These are phyloP conservation scores for Podospora anserina DNA, from an alignment of 495 filamentous ascomycete genomes.

Conservation along the genomic window DNA sequence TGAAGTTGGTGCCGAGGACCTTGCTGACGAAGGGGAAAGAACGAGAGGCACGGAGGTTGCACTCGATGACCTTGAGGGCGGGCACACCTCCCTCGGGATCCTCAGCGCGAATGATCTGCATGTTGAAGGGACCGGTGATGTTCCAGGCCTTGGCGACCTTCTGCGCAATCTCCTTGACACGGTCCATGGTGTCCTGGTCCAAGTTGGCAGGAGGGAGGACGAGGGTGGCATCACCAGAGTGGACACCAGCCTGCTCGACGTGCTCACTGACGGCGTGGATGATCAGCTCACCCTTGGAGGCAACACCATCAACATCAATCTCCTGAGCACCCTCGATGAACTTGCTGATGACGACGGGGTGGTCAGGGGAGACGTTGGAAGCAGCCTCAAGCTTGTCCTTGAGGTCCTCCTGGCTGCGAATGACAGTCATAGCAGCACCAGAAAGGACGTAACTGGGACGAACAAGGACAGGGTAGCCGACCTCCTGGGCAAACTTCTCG, in stretches of 20 bases:
- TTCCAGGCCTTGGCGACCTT: constrained; percentile 97
- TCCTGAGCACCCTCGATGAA: constrained; percentile 98
- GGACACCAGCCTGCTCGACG: constrained; percentile 94
- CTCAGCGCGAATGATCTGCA: constrained; percentile 97
- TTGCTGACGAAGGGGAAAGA: constrained; percentile 98
- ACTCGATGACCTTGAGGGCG: constrained; percentile 92
- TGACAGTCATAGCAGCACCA: constrained; percentile 99
- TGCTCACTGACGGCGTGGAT: constrained; percentile 95
- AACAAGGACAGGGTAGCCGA: constrained; percentile 90
- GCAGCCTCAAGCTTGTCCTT: constrained; percentile 89
- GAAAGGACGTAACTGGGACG: constrained; percentile 97
- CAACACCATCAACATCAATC: constrained; percentile 96
- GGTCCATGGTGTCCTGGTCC: constrained; percentile 68
- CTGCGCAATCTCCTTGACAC: constrained; percentile 89
- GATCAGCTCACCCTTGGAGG: constrained; percentile 78
- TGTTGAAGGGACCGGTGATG: constrained; percentile 98
- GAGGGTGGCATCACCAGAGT: constrained; percentile 95
- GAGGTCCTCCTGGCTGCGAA: constrained; percentile 85
- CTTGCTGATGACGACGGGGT: constrained; percentile 98
- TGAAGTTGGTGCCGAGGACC: constrained; percentile 95
- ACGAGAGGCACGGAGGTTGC: constrained; percentile 94
- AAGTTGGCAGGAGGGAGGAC: constrained; percentile 85
- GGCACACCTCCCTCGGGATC: constrained; percentile 67
- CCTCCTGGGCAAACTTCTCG: constrained; percentile 77
- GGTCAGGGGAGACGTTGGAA: constrained; percentile 86